These are phyloP conservation scores for Apiotrichum sp. DNA, from an alignment of 1,284 basidiomycete genomes.

Conservation along the genomic window DNA sequence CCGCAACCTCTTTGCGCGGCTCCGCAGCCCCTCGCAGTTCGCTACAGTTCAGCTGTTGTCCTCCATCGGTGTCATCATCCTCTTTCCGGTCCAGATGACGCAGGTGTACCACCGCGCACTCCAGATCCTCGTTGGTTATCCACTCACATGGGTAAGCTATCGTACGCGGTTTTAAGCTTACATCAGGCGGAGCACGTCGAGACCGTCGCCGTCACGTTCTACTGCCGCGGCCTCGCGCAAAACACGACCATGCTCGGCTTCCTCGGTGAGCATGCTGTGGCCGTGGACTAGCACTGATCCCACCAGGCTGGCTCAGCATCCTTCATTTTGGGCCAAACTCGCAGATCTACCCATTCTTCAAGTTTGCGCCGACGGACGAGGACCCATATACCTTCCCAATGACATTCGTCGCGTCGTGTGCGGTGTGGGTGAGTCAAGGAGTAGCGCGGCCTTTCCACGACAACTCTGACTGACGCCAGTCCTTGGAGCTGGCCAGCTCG, in stretches of 20 bases:
- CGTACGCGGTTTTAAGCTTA: background rate
- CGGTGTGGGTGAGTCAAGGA: constrained; percentile 49
- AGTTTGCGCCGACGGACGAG: constrained; percentile 48
- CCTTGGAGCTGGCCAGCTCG: constrained; percentile 49
- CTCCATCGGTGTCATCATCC: constrained; percentile 51
- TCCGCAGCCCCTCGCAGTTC: constrained; percentile 48
- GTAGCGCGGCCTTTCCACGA: too few relatives aligned
- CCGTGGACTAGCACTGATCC: background rate
- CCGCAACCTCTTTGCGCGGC: constrained; percentile 45
- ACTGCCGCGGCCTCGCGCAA: constrained; percentile 54
- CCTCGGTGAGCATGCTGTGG: constrained; percentile 35
- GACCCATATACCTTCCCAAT: constrained; percentile 56
- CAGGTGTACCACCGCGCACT: constrained; percentile 46
- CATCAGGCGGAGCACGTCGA: constrained; percentile 50
- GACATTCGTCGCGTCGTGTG: constrained; percentile 52
- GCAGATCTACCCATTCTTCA: constrained; percentile 55
- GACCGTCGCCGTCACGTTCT: constrained; percentile 49
- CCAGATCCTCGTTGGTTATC: constrained; percentile 48
- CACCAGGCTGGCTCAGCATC: constrained; percentile 48
- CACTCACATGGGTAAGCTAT: constrained; percentile 41
- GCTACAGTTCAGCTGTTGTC: constrained; percentile 53
- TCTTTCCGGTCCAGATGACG: constrained; percentile 54
- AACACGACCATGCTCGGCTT: constrained; percentile 52
- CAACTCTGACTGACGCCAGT: too few relatives aligned
- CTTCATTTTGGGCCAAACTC: constrained; percentile 54